Conservation (phyloP, 495 filamentous ascomycete species). For the Cercophora sp. region DNA sequence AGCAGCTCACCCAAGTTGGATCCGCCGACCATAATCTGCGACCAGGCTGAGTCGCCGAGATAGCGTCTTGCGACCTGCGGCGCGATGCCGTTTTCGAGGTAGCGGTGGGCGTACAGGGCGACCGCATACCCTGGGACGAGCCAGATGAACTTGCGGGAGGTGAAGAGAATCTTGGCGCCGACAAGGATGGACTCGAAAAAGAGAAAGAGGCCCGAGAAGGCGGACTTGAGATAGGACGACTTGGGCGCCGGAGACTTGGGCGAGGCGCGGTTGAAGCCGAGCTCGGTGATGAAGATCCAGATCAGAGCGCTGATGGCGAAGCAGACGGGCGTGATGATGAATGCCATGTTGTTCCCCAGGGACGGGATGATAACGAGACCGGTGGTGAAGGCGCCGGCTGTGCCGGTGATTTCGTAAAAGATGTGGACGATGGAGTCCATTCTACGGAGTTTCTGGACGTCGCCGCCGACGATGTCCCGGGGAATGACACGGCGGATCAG, state of each 20-base stretch:
- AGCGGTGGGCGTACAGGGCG: constrained; percentile 42
- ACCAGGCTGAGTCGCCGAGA: constrained; percentile 38
- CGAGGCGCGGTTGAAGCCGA: constrained; percentile 26
- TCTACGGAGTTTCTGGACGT: constrained; percentile 39
- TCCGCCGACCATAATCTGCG: constrained; percentile 45
- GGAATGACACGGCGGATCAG: constrained; percentile 44
- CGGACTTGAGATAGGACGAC: constrained; percentile 23
- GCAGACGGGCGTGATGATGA: constrained; percentile 40
- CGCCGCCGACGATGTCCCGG: constrained; percentile 43
- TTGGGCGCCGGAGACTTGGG: not conserved
- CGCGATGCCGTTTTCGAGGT: constrained; percentile 42
- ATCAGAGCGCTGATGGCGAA: constrained; percentile 31
- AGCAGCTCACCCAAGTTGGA: constrained; percentile 43
- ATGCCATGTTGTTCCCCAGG: constrained; percentile 45
- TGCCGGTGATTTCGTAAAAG: constrained; percentile 43
- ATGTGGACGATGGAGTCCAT: constrained; percentile 47
- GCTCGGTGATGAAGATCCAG: constrained; percentile 37
- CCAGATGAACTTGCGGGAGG: constrained; percentile 43
- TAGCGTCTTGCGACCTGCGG: constrained; percentile 39
- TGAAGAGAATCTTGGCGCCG: constrained; percentile 39
- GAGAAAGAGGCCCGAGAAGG: constrained; percentile 28
- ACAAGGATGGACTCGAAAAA: constrained; percentile 38
- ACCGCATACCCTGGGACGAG: constrained; percentile 41
- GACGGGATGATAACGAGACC: constrained; percentile 38
- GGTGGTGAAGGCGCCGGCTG: constrained; percentile 39